These are phyloP conservation scores for Diaporthe amygdali DNA, from an alignment of 2,329 filamentous ascomycete genomes.

Conservation along the genomic window DNA sequence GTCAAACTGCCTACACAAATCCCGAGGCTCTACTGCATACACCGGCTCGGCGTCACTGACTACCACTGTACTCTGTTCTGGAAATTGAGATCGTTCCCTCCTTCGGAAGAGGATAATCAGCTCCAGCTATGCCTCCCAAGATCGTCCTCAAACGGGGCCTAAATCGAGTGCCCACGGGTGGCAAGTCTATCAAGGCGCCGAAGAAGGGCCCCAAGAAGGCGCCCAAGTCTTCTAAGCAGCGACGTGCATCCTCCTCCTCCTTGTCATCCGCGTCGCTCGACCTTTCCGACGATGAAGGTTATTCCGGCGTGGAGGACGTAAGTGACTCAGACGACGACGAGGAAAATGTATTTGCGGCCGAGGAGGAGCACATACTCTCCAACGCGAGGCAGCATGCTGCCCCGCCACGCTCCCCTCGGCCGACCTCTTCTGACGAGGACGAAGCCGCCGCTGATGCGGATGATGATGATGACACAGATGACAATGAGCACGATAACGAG, in stretches of 20 bases:
- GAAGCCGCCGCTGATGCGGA: constrained; percentile 38
- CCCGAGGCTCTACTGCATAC: not conserved
- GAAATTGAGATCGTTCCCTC: not conserved
- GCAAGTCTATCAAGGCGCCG: constrained; percentile 26
- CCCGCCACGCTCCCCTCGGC: constrained; percentile 56
- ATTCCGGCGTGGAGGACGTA: constrained; percentile 79
- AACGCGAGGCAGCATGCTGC: constrained; percentile 44
- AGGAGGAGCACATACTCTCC: constrained; percentile 75
- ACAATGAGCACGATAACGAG: constrained; percentile 44
- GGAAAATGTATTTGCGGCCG: constrained; percentile 76
- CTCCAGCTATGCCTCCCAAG: constrained; percentile 17
- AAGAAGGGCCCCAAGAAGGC: constrained; percentile 21
- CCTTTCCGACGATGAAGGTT: constrained; percentile 72
- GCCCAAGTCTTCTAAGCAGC: constrained; percentile 36
- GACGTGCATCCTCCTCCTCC: constrained; percentile 56
- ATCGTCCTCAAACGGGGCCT: constrained; percentile 21
- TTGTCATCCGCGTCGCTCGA: constrained; percentile 61
- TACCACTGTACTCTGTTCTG: not conserved
- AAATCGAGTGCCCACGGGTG: constrained; percentile 16
- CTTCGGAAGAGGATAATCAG: not conserved
- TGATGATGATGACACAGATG: constrained; percentile 42
- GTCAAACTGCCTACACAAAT: not conserved
- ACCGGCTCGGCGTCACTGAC: not conserved
- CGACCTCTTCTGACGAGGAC: constrained; percentile 39
- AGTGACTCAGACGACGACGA: constrained; percentile 80